Percentiles rank a stretch among this genome's conserved stretches.
phyloP scores from a whole-genome alignment of 345 rosid genomes.

The Diplotaxis tenuifolia region DNA sequence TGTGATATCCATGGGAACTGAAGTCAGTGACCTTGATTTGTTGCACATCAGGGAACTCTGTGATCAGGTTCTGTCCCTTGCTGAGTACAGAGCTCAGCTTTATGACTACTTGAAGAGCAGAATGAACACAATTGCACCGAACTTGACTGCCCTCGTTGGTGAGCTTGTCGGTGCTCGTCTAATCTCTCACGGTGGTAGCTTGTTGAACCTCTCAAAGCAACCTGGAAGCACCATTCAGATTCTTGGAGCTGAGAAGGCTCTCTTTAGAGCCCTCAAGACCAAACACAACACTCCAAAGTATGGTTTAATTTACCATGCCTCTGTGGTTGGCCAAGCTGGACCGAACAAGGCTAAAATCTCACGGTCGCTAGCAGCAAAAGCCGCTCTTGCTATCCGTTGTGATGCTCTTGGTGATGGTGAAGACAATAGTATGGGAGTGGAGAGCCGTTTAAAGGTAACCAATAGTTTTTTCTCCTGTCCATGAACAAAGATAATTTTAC shows the following conservation, averaged over 20 bases:
- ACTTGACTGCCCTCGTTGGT: conserved; percentile 90
- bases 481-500: too few species aligned
- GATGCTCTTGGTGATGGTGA: conserved; percentile 89
- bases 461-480: neutral
- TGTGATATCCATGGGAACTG: conserved; percentile 90
- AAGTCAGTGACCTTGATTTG: conserved; percentile 79
- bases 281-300: conserved; percentile 93
- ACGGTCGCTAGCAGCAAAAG: conserved; percentile 83
- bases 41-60: conserved; percentile 73
- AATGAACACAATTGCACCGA: conserved; percentile 93
- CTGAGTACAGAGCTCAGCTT: conserved; percentile 89
- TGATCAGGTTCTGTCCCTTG: conserved; percentile 76
- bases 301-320: conserved; percentile 88
- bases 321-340: conserved; percentile 85
- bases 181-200: conserved; percentile 92
- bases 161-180: conserved; percentile 97
- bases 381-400: conserved; percentile 69
- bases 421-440: conserved; percentile 78
- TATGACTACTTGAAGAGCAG: conserved; percentile 84
- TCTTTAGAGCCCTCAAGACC: conserved; percentile 88
- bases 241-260: conserved; percentile 94
- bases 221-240: conserved; percentile 94
- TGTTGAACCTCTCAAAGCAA: conserved; percentile 85
- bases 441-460: conserved; percentile 75
- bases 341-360: conserved; percentile 86